Percentiles rank a stretch among this genome's conserved stretches.
Evolutionary conservation across 345 rosid species (phyloP).

Genomic region (Syzygium jambos): DNA sequence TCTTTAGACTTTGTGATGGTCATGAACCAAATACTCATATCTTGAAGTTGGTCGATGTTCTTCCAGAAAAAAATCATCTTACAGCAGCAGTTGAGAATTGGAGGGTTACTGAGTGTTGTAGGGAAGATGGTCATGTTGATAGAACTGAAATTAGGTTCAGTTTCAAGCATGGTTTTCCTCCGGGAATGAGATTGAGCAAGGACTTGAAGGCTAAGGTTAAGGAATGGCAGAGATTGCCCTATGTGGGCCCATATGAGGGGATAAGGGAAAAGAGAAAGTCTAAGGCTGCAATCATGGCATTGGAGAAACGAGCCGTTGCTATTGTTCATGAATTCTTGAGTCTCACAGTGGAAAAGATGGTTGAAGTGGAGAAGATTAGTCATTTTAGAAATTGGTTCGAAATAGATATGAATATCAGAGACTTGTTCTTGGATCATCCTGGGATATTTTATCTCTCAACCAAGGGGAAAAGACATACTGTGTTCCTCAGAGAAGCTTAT

Average conservation of each 20-base stretch:
- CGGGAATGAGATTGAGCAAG: conserved; percentile 79
- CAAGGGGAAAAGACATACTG: conserved; percentile 73
- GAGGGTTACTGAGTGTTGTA: conserved; percentile 64
- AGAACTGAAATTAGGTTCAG: conserved; percentile 40
- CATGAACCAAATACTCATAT: conserved; percentile 65
- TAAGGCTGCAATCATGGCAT: conserved; percentile 32
- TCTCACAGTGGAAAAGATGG: conserved; percentile 84
- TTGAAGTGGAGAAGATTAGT: conserved; percentile 91
- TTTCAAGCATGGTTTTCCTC: conserved; percentile 68
- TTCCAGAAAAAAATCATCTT: conserved; percentile 11
- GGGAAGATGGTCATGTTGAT: conserved; percentile 39
- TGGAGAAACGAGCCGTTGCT: conserved; percentile 77
- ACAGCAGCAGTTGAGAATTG: conserved; percentile 71
- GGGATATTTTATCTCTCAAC: conserved; percentile 80
- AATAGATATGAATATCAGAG: conserved; percentile 76
- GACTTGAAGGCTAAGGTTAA: conserved; percentile 63
- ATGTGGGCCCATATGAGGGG: conserved; percentile 63
- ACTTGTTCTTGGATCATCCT: conserved; percentile 88
- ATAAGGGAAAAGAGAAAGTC: conserved; percentile 35
- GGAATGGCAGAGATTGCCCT: conserved; percentile 80
- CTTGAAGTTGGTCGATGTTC: conserved; percentile 44
- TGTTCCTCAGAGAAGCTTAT: conserved; percentile 85
- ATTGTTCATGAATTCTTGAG: conserved; percentile 72
- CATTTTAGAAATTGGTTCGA: conserved; percentile 78
- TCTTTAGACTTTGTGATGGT: conserved; percentile 48